A percentile compares a stretch with the other conserved stretches of the same genome.
phyloP scores from a whole-genome alignment of 306 rosid species.

The Trifolium fragiferum region DNA sequence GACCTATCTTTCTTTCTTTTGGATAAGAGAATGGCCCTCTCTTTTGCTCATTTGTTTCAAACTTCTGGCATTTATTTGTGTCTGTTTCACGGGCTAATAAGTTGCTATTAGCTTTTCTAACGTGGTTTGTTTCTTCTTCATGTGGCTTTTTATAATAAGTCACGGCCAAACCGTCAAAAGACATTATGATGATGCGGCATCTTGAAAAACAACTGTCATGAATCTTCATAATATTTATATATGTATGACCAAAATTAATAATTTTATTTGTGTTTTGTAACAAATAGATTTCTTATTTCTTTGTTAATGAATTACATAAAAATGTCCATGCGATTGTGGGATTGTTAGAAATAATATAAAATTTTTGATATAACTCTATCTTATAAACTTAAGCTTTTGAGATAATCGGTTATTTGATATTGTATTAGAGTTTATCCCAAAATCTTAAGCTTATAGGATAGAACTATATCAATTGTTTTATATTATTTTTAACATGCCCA shows the following conservation, averaged over 20 bases:
- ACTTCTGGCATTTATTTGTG: background rate
- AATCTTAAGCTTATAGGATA: too few species aligned
- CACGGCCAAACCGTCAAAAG: conserved; percentile 26
- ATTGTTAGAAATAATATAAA: too few species aligned
- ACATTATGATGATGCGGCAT: conserved; percentile 5
- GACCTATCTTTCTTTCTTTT: too few species aligned
- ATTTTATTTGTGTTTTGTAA: background rate
- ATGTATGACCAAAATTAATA: background rate
- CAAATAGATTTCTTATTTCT: background rate
- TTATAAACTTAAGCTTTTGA: too few species aligned
- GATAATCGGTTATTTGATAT: too few species aligned
- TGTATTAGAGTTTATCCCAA: too few species aligned
- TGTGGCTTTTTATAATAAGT: conserved; percentile 11
- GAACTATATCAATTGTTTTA: too few species aligned
- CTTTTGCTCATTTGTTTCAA: background rate
- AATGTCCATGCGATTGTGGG: background rate
- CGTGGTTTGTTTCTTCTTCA: conserved; percentile 34
- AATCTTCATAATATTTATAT: background rate
- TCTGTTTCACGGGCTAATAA: conserved; percentile 20
- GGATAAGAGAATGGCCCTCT: background rate
- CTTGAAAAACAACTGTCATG: conserved; percentile 16
- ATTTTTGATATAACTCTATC: too few species aligned
- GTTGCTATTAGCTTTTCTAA: conserved; percentile 5
- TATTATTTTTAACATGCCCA: too few species aligned
- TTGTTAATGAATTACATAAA: too few species aligned